Percentiles rank a stretch among this genome's conserved stretches.
These are phyloP conservation scores for Penicillium sp. DNA, from an alignment of 2,329 filamentous ascomycete species.

Conservation along the genomic window DNA sequence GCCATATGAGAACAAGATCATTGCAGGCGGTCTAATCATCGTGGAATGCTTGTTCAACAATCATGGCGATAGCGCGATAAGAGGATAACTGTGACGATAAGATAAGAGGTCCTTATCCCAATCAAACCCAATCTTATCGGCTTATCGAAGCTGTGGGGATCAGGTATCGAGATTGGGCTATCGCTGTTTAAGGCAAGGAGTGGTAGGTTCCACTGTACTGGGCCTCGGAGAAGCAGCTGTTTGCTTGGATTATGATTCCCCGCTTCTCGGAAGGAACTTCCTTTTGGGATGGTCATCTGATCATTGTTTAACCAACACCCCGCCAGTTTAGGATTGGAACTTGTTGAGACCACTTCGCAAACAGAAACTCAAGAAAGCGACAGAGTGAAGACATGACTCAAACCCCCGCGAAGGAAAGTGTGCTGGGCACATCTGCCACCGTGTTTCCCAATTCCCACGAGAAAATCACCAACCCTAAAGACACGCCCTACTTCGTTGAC, in stretches of 20 bases:
- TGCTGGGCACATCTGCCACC: conserved; percentile 1
- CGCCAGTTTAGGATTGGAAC: background rate
- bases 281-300: background rate
- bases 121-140: background rate
- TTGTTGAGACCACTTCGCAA: background rate
- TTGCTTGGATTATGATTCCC: background rate
- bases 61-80: background rate
- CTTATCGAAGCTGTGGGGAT: background rate
- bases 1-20: background rate
- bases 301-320: background rate
- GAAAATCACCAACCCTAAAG: conserved; percentile 47
- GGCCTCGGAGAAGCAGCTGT: background rate
- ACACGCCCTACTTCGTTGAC: conserved; percentile 62
- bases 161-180: background rate
- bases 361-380: background rate
- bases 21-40: background rate
- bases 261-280: background rate
- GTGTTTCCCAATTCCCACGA: conserved; percentile 1
- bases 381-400: background rate
- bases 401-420: background rate
- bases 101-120: background rate
- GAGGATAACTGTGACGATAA: background rate
- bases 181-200: background rate
- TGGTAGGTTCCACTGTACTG: background rate
- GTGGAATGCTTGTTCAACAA: background rate